Evolutionary conservation across 1,284 basidiomycete genomes (phyloP).

Genomic region (Neonothopanus nambi): DNA sequence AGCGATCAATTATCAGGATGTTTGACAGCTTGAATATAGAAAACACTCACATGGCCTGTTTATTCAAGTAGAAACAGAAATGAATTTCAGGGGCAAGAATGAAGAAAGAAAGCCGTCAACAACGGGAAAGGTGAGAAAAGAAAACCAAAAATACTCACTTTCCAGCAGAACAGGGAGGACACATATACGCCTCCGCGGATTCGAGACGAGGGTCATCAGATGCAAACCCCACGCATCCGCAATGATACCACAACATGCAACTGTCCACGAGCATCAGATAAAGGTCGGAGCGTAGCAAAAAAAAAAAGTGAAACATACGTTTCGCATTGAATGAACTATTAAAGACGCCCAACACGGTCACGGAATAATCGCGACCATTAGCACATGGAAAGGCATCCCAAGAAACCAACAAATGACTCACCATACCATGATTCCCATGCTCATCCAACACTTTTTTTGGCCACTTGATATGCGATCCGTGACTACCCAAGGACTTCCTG

Average conservation of each 20-base stretch:
- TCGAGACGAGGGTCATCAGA: conserved; percentile 28
- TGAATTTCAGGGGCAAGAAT: background rate
- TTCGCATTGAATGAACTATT: conserved; percentile 12
- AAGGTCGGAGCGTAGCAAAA: conserved; percentile 24
- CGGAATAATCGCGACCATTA: background rate
- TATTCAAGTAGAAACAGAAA: background rate
- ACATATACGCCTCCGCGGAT: conserved; percentile 28
- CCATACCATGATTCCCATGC: conserved; percentile 4
- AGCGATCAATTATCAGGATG: background rate
- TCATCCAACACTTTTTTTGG: background rate
- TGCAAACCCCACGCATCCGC: conserved; percentile 38
- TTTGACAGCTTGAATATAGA: background rate
- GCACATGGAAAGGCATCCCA: background rate
- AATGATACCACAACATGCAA: conserved; percentile 36
- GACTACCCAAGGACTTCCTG: background rate
- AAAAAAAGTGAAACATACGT: background rate
- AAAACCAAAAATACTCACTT: conserved; percentile 31
- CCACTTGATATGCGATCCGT: background rate
- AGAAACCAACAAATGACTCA: background rate
- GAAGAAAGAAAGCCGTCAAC: background rate
- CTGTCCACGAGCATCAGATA: background rate
- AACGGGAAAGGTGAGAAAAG: background rate
- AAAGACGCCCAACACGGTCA: no score
- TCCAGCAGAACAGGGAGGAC: conserved; percentile 34
- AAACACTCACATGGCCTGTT: background rate